Conservation (phyloP, 2,329 filamentous ascomycete species). For the Drechslerella dactyloides region DNA sequence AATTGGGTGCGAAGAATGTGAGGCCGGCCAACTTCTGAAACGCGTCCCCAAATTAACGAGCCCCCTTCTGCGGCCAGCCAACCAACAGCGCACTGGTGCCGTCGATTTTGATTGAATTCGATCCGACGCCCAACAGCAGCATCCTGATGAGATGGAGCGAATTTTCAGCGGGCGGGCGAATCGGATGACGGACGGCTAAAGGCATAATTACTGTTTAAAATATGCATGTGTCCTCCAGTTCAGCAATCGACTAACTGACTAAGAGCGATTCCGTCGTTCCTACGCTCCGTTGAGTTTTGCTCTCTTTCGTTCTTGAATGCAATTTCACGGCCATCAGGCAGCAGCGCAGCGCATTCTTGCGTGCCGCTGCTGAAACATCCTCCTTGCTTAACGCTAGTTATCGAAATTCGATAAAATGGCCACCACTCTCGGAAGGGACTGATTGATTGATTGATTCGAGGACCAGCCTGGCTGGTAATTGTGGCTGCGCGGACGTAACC, state of each 20-base stretch:
- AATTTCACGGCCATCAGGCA: slow-evolving; percentile 46
- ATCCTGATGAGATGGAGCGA: background rate
- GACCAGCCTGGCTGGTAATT: slow-evolving; percentile 14
- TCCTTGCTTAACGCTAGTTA: slow-evolving; percentile 25
- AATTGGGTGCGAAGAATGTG: background rate
- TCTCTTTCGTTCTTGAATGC: slow-evolving; percentile 15
- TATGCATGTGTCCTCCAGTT: background rate
- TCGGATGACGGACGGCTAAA: slow-evolving; percentile 1
- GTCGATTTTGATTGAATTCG: too few species aligned
- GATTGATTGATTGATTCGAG: slow-evolving; percentile 16
- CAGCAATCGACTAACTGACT: background rate
- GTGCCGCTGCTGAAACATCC: slow-evolving; percentile 41
- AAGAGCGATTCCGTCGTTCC: too few species aligned
- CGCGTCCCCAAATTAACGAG: slow-evolving; percentile 8
- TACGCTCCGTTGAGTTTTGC: slow-evolving; percentile 2
- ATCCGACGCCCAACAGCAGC: background rate
- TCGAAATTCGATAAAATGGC: slow-evolving; percentile 5
- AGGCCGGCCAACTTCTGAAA: background rate
- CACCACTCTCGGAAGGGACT: slow-evolving; percentile 1
- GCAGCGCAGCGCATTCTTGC: slow-evolving; percentile 35
- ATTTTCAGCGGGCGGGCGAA: background rate
- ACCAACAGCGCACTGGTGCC: too few species aligned
- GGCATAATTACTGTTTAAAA: background rate
- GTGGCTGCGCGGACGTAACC: slow-evolving; percentile 7
- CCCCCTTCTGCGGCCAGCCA: background rate